Percentiles rank a stretch among this genome's conserved stretches.
Evolutionary conservation across 495 filamentous ascomycete genomes (phyloP).

Genomic region (Neurospora sp.): DNA sequence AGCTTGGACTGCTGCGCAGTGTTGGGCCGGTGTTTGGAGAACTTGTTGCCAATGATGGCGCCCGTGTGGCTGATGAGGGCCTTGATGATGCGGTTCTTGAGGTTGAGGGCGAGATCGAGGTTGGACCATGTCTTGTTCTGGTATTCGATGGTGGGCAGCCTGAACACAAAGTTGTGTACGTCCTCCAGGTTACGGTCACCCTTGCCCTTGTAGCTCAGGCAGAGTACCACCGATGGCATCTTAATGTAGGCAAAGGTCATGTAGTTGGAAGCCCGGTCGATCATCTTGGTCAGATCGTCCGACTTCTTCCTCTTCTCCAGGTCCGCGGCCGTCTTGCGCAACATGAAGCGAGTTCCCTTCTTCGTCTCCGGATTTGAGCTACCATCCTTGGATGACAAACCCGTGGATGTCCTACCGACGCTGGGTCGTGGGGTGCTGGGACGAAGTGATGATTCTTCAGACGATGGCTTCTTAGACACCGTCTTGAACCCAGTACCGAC

Average conservation of each 20-base stretch:
- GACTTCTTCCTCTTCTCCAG: conserved; percentile 44
- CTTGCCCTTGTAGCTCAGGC: conserved; percentile 92
- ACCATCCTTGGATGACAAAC: conserved; percentile 33
- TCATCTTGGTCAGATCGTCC: conserved; percentile 97
- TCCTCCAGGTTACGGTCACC: conserved; percentile 92
- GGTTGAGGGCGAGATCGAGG: conserved; percentile 77
- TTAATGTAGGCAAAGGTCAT: conserved; percentile 96
- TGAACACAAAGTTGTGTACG: conserved; percentile 94
- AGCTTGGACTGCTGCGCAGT: conserved; percentile 69
- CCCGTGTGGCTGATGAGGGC: conserved; percentile 92
- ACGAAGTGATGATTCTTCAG: conserved; percentile 48
- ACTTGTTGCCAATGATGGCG: conserved; percentile 94
- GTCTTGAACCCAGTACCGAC: conserved; percentile 27
- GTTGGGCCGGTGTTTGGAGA: conserved; percentile 73
- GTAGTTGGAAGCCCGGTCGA: conserved; percentile 86
- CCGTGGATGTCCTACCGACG: conserved; percentile 41
- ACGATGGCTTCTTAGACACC: conserved; percentile 51
- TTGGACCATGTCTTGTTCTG: conserved; percentile 99
- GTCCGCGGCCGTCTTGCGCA: conserved; percentile 24
- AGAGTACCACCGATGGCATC: conserved; percentile 87
- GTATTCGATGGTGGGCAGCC: conserved; percentile 88
- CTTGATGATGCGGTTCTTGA: conserved; percentile 90
- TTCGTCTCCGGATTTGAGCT: conserved; percentile 38
- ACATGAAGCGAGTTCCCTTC: conserved; percentile 34
- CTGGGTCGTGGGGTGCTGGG: conserved; percentile 33